Evolutionary conservation across 1,284 basidiomycete genomes (phyloP).

Genomic region (Naganishia sp.): DNA sequence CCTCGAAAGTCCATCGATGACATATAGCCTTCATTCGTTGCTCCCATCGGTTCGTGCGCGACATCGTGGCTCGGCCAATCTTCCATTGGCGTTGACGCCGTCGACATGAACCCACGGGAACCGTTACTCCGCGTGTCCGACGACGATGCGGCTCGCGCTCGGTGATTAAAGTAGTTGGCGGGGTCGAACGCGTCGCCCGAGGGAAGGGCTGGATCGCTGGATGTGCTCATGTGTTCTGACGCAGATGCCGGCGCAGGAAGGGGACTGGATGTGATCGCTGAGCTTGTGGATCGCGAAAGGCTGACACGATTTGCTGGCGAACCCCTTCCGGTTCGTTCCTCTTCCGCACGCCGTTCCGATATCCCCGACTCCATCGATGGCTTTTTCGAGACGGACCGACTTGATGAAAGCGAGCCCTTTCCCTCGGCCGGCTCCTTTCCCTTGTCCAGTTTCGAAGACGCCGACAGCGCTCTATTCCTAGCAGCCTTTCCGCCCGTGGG

Average conservation of each 20-base stretch:
- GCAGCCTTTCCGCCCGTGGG: neutral
- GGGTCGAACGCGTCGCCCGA: neutral
- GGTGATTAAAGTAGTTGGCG: neutral
- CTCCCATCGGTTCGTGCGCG: neutral
- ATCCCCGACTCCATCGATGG: conserved; percentile 3
- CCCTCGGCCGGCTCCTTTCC: conserved; percentile 14
- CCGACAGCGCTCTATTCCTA: conserved; percentile 12
- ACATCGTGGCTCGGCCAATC: conserved; percentile 22
- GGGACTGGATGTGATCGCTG: neutral
- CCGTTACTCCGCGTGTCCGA: conserved; percentile 3
- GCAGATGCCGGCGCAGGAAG: neutral
- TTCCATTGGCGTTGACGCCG: neutral
- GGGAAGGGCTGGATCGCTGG: neutral
- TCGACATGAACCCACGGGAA: neutral
- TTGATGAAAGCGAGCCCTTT: neutral
- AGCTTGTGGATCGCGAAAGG: neutral
- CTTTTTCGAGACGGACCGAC: neutral
- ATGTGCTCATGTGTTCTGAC: neutral
- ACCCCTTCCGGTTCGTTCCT: neutral
- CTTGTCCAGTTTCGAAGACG: conserved; percentile 28
- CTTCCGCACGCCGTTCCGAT: neutral
- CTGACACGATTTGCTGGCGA: neutral
- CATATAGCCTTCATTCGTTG: neutral
- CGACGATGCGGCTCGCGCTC: neutral
- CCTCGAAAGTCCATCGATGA: neutral